These are phyloP conservation scores for Hansenula sp. DNA, from an alignment of 1,139 yeast species.

Conservation along the genomic window DNA sequence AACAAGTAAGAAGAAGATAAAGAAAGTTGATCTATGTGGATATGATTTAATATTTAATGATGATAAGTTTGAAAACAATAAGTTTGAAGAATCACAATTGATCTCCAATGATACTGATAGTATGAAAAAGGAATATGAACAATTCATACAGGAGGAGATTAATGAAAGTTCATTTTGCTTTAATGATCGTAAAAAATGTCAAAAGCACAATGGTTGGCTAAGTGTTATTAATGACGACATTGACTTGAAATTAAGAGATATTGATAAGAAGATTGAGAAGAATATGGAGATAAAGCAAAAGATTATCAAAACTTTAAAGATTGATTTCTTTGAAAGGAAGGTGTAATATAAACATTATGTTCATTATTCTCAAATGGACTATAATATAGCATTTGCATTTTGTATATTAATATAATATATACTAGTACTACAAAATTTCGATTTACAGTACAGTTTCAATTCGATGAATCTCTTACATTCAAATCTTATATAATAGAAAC, in stretches of 20 bases:
- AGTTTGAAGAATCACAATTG: background rate
- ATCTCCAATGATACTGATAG: conserved; percentile 10
- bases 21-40: conserved; percentile 25
- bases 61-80: conserved; percentile 8
- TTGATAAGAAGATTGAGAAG: conserved; percentile 27
- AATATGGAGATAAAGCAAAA: conserved; percentile 24
- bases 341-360: conserved; percentile 3
- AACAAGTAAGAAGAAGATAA: conserved; percentile 9
- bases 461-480: no score
- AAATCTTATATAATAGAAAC: no score
- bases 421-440: no score
- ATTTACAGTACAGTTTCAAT: no score
- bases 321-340: conserved; percentile 30
- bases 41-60: conserved; percentile 26
- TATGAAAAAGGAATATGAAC: conserved; percentile 10
- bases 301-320: conserved; percentile 33
- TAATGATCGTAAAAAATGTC: conserved; percentile 63
- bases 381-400: background rate
- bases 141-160: conserved; percentile 15
- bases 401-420: background rate
- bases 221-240: conserved; percentile 43
- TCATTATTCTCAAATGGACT: background rate
- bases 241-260: conserved; percentile 32
- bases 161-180: conserved; percentile 38
- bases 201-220: conserved; percentile 67